Evolutionary conservation across 371 early-diverging fungal genomes (phyloP).

Genomic region (Globomyces sp.): DNA sequence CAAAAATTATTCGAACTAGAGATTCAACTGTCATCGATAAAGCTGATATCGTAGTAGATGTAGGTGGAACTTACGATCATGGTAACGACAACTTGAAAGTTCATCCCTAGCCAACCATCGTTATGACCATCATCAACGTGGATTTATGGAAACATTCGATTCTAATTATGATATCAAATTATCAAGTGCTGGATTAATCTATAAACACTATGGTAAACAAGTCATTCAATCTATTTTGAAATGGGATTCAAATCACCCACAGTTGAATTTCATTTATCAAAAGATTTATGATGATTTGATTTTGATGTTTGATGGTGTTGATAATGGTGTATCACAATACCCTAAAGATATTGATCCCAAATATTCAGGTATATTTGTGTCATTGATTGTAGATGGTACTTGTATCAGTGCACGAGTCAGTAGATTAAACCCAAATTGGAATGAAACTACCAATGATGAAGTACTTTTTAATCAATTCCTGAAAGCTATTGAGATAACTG

Average conservation of each 20-base stretch:
- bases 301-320: slow-evolving; percentile 60
- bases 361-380: slow-evolving; percentile 50
- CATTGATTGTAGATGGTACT: slow-evolving; percentile 58
- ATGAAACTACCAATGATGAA: slow-evolving; percentile 69
- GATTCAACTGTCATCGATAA: slow-evolving; percentile 74
- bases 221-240: slow-evolving; percentile 66
- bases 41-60: slow-evolving; percentile 95
- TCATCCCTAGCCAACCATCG: slow-evolving; percentile 51
- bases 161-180: slow-evolving; percentile 76
- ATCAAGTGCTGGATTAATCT: slow-evolving; percentile 42
- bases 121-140: slow-evolving; percentile 98
- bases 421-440: slow-evolving; percentile 92
- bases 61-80: slow-evolving; percentile 92
- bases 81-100: too few relatives aligned
- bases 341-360: slow-evolving; percentile 72
- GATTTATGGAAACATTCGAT: slow-evolving; percentile 87
- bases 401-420: slow-evolving; percentile 75
- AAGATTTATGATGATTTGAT: slow-evolving; percentile 75
- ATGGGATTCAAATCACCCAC: slow-evolving; percentile 27
- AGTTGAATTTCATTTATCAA: slow-evolving; percentile 59
- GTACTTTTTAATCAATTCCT: slow-evolving; percentile 47
- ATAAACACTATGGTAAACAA: slow-evolving; percentile 80
- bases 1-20: slow-evolving; percentile 79
- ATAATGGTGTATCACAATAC: slow-evolving; percentile 90
- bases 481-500: slow-evolving; percentile 66